Percentiles rank a stretch among this genome's conserved stretches.
phyloP scores from a whole-genome alignment of 2,329 filamentous ascomycete species.

The Alternaria infectoria region DNA sequence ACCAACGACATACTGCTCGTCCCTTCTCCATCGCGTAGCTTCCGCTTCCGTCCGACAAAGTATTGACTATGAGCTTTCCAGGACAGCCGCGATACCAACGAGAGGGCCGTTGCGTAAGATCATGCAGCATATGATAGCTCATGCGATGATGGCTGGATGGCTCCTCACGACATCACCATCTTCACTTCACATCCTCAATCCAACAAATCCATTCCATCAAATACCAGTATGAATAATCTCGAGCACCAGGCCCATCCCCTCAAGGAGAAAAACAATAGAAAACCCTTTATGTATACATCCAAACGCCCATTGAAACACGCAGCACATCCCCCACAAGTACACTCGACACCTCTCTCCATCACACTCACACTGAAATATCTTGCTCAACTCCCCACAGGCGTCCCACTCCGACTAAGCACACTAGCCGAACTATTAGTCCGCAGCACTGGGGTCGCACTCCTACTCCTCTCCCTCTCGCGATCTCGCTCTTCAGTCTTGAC shows the following conservation, averaged over 20 bases:
- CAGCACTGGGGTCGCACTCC: slow-evolving; percentile 32
- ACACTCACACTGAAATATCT: neutral
- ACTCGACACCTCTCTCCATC: neutral
- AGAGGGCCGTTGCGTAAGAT: no score
- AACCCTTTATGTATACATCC: slow-evolving; percentile 8
- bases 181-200: neutral
- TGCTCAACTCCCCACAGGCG: slow-evolving; percentile 20
- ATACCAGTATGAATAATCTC: neutral
- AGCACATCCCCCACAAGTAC: neutral
- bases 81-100: no score
- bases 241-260: neutral
- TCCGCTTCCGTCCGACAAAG: no score
- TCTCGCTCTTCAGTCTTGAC: slow-evolving; percentile 41
- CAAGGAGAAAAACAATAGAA: neutral
- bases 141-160: neutral
- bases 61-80: no score
- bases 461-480: slow-evolving; percentile 29
- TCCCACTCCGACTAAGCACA: slow-evolving; percentile 28
- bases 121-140: no score
- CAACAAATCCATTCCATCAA: neutral
- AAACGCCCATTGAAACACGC: neutral
- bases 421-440: slow-evolving; percentile 28
- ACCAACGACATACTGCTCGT: no score
- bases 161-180: neutral
- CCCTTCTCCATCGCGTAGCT: no score